These are phyloP conservation scores for Irpex sp. DNA, from an alignment of 1,284 basidiomycete species.

Conservation along the genomic window DNA sequence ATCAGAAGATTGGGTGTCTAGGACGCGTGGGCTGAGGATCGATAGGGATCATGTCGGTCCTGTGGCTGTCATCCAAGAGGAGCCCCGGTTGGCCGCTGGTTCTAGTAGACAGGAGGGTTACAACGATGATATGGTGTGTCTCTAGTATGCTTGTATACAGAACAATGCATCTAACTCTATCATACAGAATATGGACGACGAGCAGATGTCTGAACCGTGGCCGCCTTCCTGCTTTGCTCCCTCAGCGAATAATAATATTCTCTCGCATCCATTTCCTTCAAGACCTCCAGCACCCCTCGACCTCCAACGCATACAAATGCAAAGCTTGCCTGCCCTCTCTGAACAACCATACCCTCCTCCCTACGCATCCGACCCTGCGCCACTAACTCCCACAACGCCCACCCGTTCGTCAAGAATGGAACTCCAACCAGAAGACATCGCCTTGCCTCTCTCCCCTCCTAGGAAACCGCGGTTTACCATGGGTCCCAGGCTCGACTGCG, in stretches of 20 bases:
- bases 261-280: background rate
- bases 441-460: background rate
- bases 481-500: constrained; percentile 70
- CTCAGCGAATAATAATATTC: background rate
- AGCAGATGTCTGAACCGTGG: constrained; percentile 1
- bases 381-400: background rate
- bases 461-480: constrained; percentile 51
- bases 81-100: background rate
- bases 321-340: background rate
- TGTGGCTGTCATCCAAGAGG: constrained; percentile 15
- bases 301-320: background rate
- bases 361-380: background rate
- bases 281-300: background rate
- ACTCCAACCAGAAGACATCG: background rate
- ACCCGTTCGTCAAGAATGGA: background rate
- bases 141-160: too few species aligned
- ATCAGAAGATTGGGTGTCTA: constrained; percentile 67
- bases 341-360: background rate
- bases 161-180: too few species aligned
- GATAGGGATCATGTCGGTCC: constrained; percentile 37
- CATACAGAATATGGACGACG: constrained; percentile 7
- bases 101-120: constrained; percentile 12
- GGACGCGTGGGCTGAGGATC: constrained; percentile 56
- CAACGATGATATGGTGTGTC: constrained; percentile 12
- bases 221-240: background rate